phyloP scores from a whole-genome alignment of 345 rosid species.

The Eucalyptus virginea region DNA sequence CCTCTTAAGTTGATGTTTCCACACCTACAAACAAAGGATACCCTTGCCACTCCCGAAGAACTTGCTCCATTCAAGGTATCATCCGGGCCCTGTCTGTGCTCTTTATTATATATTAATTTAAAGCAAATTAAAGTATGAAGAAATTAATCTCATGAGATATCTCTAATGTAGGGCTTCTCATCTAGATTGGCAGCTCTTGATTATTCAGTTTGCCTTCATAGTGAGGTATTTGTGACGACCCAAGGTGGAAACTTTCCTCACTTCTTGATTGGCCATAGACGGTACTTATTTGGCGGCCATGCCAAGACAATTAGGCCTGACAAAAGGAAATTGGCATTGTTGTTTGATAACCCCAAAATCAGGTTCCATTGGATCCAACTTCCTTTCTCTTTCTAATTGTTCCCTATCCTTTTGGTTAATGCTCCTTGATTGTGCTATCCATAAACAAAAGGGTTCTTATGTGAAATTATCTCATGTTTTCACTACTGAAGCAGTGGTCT shows the following conservation, averaged over 20 bases:
- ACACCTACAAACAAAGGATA: constrained; percentile 76
- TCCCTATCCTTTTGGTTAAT: not conserved
- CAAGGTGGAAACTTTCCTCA: constrained; percentile 99
- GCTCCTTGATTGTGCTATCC: not conserved
- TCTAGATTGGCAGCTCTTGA: constrained; percentile 97
- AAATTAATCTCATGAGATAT: not conserved
- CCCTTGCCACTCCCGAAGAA: constrained; percentile 68
- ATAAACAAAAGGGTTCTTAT: not conserved
- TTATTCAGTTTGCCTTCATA: constrained; percentile 86
- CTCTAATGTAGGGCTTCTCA: constrained; percentile 58
- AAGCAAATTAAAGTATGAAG: not conserved
- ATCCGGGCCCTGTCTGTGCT: not conserved
- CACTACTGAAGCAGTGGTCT: not conserved
- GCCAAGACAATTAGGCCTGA: constrained; percentile 87
- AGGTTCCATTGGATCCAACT: constrained; percentile 21
- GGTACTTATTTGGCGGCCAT: constrained; percentile 83
- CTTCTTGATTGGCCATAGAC: constrained; percentile 93
- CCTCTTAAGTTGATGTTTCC: constrained; percentile 93
- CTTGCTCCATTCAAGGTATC: constrained; percentile 81
- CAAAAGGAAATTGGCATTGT: constrained; percentile 75
- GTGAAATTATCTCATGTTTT: not conserved
- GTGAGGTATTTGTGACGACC: constrained; percentile 91
- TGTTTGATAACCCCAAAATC: constrained; percentile 71
- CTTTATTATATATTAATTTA: not conserved
- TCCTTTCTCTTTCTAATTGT: not conserved